Conservation (phyloP, 2,329 filamentous ascomycete species). For the Chaetomium olivaceum region DNA sequence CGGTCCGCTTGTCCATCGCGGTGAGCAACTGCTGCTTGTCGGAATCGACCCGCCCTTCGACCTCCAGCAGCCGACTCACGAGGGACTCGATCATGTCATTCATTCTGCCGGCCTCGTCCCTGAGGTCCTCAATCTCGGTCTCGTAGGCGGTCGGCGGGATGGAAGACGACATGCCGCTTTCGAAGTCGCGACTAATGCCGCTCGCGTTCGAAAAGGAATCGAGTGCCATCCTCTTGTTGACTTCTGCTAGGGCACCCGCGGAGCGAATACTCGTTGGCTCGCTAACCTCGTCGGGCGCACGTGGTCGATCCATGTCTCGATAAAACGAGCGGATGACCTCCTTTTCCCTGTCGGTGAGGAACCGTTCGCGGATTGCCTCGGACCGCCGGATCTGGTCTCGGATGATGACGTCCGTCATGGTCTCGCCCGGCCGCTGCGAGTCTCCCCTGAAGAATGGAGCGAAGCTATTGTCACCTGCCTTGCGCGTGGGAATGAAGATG, state of each 20-base stretch:
- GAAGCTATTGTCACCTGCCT: not conserved
- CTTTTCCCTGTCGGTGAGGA: not conserved
- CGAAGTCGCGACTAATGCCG: not conserved
- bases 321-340: not conserved
- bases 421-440: not conserved
- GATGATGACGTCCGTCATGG: not conserved
- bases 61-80: not conserved
- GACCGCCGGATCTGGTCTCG: constrained; percentile 14
- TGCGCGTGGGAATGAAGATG: not conserved
- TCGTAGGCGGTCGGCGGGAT: not conserved
- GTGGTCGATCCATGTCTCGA: not conserved
- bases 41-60: not conserved
- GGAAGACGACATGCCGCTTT: not conserved
- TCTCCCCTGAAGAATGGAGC: not conserved
- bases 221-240: not conserved
- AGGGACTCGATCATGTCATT: not conserved
- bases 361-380: not conserved
- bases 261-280: not conserved
- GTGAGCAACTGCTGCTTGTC: not conserved
- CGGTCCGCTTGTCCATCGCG: not conserved
- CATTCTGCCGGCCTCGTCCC: not conserved
- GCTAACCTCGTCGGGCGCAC: not conserved
- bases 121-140: not conserved
- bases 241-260: not conserved
- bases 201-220: not conserved